Base-by-base conservation (phyloP, 331 rosid genomes). In the Quercus tomentella region DNA sequence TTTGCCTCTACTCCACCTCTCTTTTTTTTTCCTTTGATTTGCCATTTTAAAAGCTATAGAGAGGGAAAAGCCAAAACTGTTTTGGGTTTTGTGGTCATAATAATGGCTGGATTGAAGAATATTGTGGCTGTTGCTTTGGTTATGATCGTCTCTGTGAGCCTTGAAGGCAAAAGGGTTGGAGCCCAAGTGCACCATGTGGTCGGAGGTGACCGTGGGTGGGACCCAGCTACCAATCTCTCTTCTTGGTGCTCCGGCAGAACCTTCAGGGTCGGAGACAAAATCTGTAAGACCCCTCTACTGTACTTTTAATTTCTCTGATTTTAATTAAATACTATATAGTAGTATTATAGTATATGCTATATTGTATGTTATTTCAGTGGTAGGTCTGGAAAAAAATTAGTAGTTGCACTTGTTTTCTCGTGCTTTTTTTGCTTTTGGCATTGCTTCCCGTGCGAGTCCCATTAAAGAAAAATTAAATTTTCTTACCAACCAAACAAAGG, bases 151-250 rank as follows among this genome's bases (percentile, higher is more conserved):
- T 66, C 83, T 3, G 58, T 55, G 57, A 74, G 76, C 79, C 76
- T 92, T 3, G 80, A 80, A 4, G 89, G 83, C 51, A 58, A 80
- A 51, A 43, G 70, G 80, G 86, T 80, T 3, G 87, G 7, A 37
- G 85, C 77, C 14, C 85, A 75, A 73, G 82, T 88, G 77, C 91
- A 88, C 76, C 98, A 94, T 77, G 92, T 94, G 10, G 94, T 92
- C 9, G 98, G 98, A 35, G 97, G 89, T 21, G 97, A 90, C 58
- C 91, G 89, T 37, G 97, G 98, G 0, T 94, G 98, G 98, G 97
- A 92, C 71, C 86, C 87, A 2, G 65, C 81, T 21, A 76, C 94
- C 7, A 84, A 82, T 79, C 82, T 94, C 74, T 21, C 72, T 58
- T 86, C 93, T 2, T 92, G 98, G 98, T 83, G 97, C 33, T 79